phyloP scores from a whole-genome alignment of 2,329 filamentous ascomycete genomes.

The Tolypocladium guangdongense region DNA sequence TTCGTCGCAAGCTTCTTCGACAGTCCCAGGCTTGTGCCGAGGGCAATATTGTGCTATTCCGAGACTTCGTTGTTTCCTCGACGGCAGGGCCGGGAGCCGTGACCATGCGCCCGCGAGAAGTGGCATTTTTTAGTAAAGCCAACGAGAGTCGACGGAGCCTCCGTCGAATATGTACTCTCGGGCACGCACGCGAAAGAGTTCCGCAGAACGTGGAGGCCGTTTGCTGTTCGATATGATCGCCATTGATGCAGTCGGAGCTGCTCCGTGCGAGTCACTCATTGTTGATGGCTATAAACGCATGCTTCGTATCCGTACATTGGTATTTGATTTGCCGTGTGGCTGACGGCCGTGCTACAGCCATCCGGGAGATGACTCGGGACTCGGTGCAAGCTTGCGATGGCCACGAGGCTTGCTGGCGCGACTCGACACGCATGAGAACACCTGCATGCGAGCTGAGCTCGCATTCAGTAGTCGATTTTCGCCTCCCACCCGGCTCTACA shows the following conservation, averaged over 20 bases:
- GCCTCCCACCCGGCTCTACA: too few relatives aligned
- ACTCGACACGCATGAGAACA: too few relatives aligned
- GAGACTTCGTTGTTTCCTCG: not conserved
- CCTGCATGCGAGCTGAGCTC: too few relatives aligned
- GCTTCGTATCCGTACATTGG: not conserved
- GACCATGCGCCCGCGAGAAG: not conserved
- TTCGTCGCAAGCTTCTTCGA: not conserved
- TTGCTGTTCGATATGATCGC: not conserved
- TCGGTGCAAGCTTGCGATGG: too few relatives aligned
- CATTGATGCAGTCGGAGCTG: not conserved
- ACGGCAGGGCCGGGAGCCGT: not conserved
- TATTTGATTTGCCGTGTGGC: not conserved
- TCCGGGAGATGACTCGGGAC: too few relatives aligned
- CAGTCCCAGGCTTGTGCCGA: not conserved
- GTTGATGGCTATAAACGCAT: not conserved
- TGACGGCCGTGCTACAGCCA: too few relatives aligned
- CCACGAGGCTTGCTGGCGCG: too few relatives aligned
- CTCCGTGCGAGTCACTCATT: not conserved
- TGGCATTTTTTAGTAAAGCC: not conserved
- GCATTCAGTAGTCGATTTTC: too few relatives aligned
- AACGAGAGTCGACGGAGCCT: not conserved
- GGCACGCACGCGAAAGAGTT: not conserved
- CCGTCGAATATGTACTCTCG: not conserved
- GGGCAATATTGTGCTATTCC: too few relatives aligned
- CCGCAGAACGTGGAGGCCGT: not conserved